These are phyloP conservation scores for Ostreobium quekettii DNA, from an alignment of 139 green algal species.

Conservation along the genomic window DNA sequence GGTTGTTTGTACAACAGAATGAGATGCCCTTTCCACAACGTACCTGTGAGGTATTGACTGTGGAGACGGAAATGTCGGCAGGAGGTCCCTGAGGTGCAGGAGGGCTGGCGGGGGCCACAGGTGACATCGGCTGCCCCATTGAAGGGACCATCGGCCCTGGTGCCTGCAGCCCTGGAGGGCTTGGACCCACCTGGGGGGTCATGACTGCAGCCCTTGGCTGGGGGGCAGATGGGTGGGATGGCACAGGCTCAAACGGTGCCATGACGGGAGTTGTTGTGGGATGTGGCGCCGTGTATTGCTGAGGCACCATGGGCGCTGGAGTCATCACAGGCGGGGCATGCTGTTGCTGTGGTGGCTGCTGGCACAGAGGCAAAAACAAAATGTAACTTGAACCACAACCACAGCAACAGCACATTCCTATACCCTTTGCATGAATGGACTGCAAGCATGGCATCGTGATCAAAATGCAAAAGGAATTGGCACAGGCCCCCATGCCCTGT, in stretches of 20 bases:
- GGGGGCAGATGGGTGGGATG: background rate
- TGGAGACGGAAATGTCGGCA: conserved; percentile 57
- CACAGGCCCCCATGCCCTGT: background rate
- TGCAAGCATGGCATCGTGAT: background rate
- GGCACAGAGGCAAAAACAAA: background rate
- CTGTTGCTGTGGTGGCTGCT: background rate
- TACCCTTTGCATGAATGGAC: background rate
- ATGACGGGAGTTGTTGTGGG: background rate
- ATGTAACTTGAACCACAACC: background rate
- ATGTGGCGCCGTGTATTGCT: background rate
- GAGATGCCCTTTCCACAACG: no score
- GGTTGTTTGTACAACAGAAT: no score
- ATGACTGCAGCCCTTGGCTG: background rate
- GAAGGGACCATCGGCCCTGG: background rate
- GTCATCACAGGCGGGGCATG: background rate
- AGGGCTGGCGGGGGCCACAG: conserved; percentile 30
- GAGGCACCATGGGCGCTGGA: background rate
- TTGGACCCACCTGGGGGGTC: background rate
- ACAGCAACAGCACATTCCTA: background rate
- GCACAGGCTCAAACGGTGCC: background rate
- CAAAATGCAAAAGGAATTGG: background rate
- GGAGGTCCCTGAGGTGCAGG: conserved; percentile 53
- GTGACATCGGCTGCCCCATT: conserved; percentile 6
- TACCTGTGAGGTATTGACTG: conserved; percentile 56
- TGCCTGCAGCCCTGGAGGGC: background rate